Conservation (phyloP, 2,329 filamentous ascomycete species). For the Dryadomyces quercus-mongolicae region DNA sequence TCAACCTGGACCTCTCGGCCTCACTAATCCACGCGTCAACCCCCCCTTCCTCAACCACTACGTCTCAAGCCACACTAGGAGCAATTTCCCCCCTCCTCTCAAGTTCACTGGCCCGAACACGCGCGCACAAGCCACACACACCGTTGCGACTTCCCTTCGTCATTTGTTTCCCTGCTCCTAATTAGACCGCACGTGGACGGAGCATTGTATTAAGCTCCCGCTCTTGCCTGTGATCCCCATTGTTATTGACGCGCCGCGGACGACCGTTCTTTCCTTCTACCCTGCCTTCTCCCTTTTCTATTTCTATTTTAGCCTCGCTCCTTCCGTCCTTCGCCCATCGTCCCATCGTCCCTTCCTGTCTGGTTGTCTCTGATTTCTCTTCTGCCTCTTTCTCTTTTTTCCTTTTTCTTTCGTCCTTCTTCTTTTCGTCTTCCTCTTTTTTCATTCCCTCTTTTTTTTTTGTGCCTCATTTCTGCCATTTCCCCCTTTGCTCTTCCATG, state of each 20-base stretch:
- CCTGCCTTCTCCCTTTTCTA: not conserved
- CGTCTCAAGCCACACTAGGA: not conserved
- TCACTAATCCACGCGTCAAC: not conserved
- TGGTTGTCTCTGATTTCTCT: conserved; percentile 1
- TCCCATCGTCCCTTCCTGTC: not conserved
- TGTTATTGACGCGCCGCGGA: conserved; percentile 12
- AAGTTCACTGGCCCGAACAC: not conserved
- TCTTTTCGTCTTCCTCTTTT: not conserved
- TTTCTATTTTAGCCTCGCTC: not conserved
- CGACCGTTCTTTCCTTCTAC: conserved; percentile 8
- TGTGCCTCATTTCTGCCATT: not conserved
- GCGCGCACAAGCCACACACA: not conserved
- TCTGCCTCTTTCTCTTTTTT: not conserved
- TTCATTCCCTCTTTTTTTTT: not conserved
- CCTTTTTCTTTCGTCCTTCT: not conserved
- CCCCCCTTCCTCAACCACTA: not conserved
- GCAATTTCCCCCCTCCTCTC: not conserved
- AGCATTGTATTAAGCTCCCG: conserved; percentile 5
- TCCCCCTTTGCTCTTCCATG: not conserved
- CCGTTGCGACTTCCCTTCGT: not conserved
- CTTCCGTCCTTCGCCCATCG: not conserved
- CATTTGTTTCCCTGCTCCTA: not conserved
- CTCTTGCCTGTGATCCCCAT: conserved; percentile 8
- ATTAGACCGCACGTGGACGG: not conserved
- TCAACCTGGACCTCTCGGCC: not conserved